Percentiles rank a stretch among this genome's conserved stretches.
Conservation (phyloP, 495 filamentous ascomycete species). For the Penicillium atrosanguineum region DNA sequence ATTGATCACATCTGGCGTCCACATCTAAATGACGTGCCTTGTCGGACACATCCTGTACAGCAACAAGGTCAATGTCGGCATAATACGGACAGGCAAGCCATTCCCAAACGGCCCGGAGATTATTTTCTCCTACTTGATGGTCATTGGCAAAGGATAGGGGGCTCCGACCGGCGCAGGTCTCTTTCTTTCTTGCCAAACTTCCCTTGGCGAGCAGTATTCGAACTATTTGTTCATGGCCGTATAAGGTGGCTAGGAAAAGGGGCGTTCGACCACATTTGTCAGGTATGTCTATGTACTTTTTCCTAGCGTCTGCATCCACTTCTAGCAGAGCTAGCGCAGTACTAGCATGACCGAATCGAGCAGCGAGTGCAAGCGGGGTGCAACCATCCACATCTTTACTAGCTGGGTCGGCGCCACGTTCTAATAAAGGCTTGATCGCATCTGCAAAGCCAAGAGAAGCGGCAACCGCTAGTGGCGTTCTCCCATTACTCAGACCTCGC, state of each 20-base stretch:
- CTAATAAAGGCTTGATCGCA: neutral
- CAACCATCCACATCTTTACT: neutral
- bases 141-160: conserved; percentile 1
- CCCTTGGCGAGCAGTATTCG: conserved; percentile 4
- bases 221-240: conserved; percentile 5
- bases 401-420: conserved; percentile 1
- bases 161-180: conserved; percentile 9
- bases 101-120: neutral
- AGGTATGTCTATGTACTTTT: conserved; percentile 4
- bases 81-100: neutral
- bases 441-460: neutral
- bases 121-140: neutral
- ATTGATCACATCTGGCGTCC: conserved; percentile 4
- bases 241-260: conserved; percentile 9
- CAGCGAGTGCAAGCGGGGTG: conserved; percentile 3
- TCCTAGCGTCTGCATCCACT: neutral
- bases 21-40: neutral
- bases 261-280: conserved; percentile 7
- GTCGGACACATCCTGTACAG: neutral
- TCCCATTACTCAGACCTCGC: neutral
- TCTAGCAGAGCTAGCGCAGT: conserved; percentile 6
- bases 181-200: conserved; percentile 1
- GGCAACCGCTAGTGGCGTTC: conserved; percentile 4
- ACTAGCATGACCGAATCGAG: conserved; percentile 1
- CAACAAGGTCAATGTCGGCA: neutral